Base-by-base conservation (phyloP, 2,329 filamentous ascomycete genomes). In the Diaporthe australafricana region DNA sequence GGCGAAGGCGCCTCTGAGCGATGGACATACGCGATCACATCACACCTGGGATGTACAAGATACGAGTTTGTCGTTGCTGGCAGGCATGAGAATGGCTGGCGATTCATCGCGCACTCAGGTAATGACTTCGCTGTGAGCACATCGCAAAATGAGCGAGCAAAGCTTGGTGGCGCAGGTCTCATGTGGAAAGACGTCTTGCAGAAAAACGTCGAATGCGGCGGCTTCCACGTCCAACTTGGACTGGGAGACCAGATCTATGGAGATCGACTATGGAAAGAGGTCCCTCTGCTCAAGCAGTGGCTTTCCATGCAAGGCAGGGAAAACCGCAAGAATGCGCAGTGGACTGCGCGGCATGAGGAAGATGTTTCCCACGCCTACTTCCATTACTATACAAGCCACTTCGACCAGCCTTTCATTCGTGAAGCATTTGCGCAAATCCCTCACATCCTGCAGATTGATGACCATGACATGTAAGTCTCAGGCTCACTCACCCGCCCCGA, bases 161-260 rank as follows among this genome's bases (percentile, higher is more conserved):
- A 93, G 77, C 88, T 98, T 1, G 96, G 96, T 38, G 96, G 96
- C 1, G 89, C 97, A 1, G 94, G 95, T 0, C 94, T 96, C 79
- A 97, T 99, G 96, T 99, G 96, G 96, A 98, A 98, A 79, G 96
- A 99, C 77, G 95, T 99, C 35, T 87, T 99, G 79, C 95, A 98
- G 83, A 98, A 98, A 87, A 97, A 99, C 78, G 91, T 95, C 35
- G 96, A 99, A 77, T 98, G 95, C 76, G 95, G 95, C 70, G 96
- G 96, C 1, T 99, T 98, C 81, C 96, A 99, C 78, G 92, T 94
- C 8, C 96, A 99, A 79, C 87, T 99, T 9, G 96, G 96, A 17
- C 85, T 98, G 5, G 96, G 96, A 70, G 94, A 96, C 73, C 96
- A 99, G 80, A 97, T 99, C 67, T 98, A 97, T 79, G 96, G 94